Evolutionary conservation across 495 filamentous ascomycete species (phyloP).

Genomic region (Aspergillus steynii): DNA sequence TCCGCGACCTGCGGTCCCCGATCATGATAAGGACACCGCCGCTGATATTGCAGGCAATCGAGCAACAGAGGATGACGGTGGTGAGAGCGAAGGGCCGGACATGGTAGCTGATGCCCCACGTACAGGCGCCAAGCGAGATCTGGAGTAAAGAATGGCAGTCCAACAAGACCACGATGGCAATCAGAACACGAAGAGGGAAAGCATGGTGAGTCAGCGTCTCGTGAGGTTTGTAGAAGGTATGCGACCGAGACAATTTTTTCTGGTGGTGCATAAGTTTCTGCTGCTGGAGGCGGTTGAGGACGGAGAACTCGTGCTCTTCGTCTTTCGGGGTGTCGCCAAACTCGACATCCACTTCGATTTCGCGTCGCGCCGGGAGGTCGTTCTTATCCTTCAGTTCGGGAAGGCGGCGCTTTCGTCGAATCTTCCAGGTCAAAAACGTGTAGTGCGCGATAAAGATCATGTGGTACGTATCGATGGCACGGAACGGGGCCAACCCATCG

Average conservation of each 20-base stretch:
- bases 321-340: slow-evolving; percentile 38
- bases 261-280: slow-evolving; percentile 67
- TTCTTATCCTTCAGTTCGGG: slow-evolving; percentile 69
- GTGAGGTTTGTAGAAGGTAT: slow-evolving; percentile 85
- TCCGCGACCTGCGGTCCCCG: slow-evolving; percentile 69
- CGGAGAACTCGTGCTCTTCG: slow-evolving; percentile 53
- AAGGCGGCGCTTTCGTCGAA: slow-evolving; percentile 61
- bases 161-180: slow-evolving; percentile 71
- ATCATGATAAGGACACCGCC: slow-evolving; percentile 72
- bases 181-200: slow-evolving; percentile 68
- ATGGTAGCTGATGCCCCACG: slow-evolving; percentile 68
- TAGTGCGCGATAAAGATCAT: slow-evolving; percentile 71
- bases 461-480: slow-evolving; percentile 78
- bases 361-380: slow-evolving; percentile 58
- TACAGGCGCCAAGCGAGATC: slow-evolving; percentile 71
- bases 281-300: slow-evolving; percentile 64
- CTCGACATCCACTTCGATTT: slow-evolving; percentile 48
- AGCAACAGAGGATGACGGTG: slow-evolving; percentile 75
- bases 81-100: slow-evolving; percentile 67
- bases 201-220: slow-evolving; percentile 78
- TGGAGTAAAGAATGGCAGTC: slow-evolving; percentile 75
- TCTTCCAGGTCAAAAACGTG: slow-evolving; percentile 69
- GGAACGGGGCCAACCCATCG: slow-evolving; percentile 74
- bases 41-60: slow-evolving; percentile 68
- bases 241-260: slow-evolving; percentile 69